Base-by-base conservation (phyloP, 192 early-diverging fungal species). In the Podila horticola region DNA sequence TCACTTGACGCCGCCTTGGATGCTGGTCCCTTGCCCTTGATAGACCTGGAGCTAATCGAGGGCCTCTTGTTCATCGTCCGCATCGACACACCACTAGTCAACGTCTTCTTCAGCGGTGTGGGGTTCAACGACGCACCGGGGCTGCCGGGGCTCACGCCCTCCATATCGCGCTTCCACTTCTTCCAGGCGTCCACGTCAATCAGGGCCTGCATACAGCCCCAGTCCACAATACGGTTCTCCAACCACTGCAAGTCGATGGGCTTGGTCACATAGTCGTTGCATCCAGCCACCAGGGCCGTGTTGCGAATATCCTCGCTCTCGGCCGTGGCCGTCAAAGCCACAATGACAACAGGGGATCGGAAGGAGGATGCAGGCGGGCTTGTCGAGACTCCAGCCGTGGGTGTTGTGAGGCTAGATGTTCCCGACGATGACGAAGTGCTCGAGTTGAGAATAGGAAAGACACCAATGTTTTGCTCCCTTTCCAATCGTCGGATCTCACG, bases 201-300 rank as follows among this genome's bases (percentile, higher is more conserved):
- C 28, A 97, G 82, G 1, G 94, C 93, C 69, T 97, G 95, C 92
- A 97, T 97, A 72, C 92, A 92, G 2, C 95, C 95, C 95, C 95
- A 97, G 75, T 97, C 95, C 29, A 93, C 87, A 67, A 97, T 94
- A 84, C 96, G 96, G 52, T 90, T 88, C 79, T 92, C 91, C 28
- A 97, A 84, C 95, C 95, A 97, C 20, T 87, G 86, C 11, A 95
- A 75, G 72, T 90, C 91, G 17, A 95, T 91, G 0, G 95, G 95
- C 72, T 97, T 97, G 24, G 93, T 97, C 71, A 97, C 74, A 81
- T 94, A 97, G 82, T 97, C 95, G 69, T 97, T 95, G 71, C 95
- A 97, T 0, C 95, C 95, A 7, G 94, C 95, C 31, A 90, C 84
- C 31, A 96, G 76, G 5, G 95, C 95, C 19, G 90, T 92, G 26